phyloP scores from a whole-genome alignment of 192 early-diverging fungal species.

The Coemansia sp. region DNA sequence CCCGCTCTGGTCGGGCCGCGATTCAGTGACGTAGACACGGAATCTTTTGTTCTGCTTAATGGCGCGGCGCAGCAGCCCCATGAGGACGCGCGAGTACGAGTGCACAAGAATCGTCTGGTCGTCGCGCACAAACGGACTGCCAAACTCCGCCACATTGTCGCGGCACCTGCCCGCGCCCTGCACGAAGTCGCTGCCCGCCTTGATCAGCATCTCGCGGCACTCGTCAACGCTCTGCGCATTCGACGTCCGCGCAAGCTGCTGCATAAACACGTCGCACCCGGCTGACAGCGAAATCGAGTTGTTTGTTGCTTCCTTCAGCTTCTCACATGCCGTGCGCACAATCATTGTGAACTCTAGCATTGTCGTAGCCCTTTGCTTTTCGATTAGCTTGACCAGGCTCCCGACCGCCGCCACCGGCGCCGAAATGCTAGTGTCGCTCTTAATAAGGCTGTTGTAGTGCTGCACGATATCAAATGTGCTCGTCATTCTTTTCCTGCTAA shows the following conservation, averaged over 20 bases:
- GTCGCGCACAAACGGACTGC: constrained; percentile 78
- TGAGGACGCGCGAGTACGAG: constrained; percentile 93
- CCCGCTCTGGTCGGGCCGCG: constrained; percentile 64
- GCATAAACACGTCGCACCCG: constrained; percentile 82
- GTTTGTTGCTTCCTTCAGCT: constrained; percentile 66
- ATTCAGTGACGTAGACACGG: constrained; percentile 92
- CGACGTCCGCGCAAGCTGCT: constrained; percentile 38
- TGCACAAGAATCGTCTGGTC: constrained; percentile 87
- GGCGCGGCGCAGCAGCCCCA: constrained; percentile 75
- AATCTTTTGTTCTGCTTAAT: constrained; percentile 77
- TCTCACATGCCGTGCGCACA: constrained; percentile 63
- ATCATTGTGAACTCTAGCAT: constrained; percentile 86
- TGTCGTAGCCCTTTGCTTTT: constrained; percentile 73
- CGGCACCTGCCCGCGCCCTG: constrained; percentile 69
- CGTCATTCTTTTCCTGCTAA: constrained; percentile 5
- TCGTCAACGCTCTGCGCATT: constrained; percentile 65
- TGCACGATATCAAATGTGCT: constrained; percentile 34
- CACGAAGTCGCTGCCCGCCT: constrained; percentile 69
- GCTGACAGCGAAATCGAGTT: constrained; percentile 82
- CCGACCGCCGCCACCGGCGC: constrained; percentile 76
- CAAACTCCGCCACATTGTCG: constrained; percentile 75
- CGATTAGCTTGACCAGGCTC: constrained; percentile 67
- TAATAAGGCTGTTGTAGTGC: constrained; percentile 37
- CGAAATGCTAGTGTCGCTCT: constrained; percentile 59
- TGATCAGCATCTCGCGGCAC: constrained; percentile 67